Conservation (phyloP, 2,329 filamentous ascomycete genomes). For the Aspergillus neotritici region DNA sequence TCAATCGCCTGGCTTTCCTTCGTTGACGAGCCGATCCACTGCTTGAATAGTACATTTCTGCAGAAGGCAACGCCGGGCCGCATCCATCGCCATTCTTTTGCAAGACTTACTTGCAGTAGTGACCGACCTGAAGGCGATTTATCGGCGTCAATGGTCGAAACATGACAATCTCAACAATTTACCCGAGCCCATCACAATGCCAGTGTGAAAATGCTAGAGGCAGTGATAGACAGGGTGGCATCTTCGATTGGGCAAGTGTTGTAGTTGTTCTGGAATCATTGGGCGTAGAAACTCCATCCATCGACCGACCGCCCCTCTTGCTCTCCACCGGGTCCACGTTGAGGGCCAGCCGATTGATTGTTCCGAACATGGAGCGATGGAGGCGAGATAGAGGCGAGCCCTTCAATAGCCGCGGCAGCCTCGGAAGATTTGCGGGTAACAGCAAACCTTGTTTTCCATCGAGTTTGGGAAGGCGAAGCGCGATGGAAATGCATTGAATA, state of each 20-base stretch:
- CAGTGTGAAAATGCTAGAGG: too few relatives aligned
- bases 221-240: background rate
- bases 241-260: background rate
- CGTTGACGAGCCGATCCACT: background rate
- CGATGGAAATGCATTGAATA: background rate
- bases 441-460: too few relatives aligned
- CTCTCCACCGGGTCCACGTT: background rate
- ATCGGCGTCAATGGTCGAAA: too few relatives aligned
- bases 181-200: background rate
- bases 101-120: constrained; percentile 3
- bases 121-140: background rate
- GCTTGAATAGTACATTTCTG: background rate
- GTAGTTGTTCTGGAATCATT: background rate
- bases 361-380: too few relatives aligned
- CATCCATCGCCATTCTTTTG: constrained; percentile 2
- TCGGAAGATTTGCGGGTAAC: background rate
- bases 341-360: too few relatives aligned
- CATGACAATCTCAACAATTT: background rate
- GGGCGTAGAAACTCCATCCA: background rate
- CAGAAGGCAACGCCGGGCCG: background rate
- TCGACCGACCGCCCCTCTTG: background rate
- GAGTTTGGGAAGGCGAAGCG: too few relatives aligned
- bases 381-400: too few relatives aligned
- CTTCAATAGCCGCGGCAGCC: constrained; percentile 2
- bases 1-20: background rate